Conservation (phyloP, 805 yeast species). For the Cyberlindnera japonica region DNA sequence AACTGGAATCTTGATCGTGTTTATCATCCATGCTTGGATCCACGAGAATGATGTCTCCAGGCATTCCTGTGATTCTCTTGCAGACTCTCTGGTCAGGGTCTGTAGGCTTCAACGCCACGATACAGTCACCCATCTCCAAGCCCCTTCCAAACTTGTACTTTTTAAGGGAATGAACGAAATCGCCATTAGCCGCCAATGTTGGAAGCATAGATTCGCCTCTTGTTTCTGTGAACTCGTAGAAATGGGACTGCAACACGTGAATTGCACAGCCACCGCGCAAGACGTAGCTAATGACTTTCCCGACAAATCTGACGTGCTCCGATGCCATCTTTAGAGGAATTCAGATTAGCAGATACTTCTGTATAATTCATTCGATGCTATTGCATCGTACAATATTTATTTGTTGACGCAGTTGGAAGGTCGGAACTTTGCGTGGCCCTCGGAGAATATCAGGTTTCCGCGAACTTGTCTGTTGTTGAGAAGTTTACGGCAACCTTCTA, state of each 20-base stretch:
- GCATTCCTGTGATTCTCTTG: slow-evolving; percentile 92
- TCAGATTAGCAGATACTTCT: background rate
- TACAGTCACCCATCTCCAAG: slow-evolving; percentile 77
- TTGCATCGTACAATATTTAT: background rate
- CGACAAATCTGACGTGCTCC: slow-evolving; percentile 22
- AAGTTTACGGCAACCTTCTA: too few species aligned
- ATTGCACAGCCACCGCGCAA: slow-evolving; percentile 54
- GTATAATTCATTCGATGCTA: background rate
- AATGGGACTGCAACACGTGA: slow-evolving; percentile 64
- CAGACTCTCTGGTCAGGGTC: slow-evolving; percentile 84
- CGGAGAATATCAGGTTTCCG: too few species aligned
- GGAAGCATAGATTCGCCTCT: slow-evolving; percentile 96
- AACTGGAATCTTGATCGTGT: slow-evolving; percentile 23
- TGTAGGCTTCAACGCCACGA: slow-evolving; percentile 87
- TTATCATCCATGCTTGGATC: slow-evolving; percentile 62
- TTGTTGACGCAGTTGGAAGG: background rate
- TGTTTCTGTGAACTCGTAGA: slow-evolving; percentile 76
- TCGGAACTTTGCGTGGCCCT: background rate
- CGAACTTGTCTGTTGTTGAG: too few species aligned
- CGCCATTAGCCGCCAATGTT: slow-evolving; percentile 68
- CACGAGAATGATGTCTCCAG: slow-evolving; percentile 78
- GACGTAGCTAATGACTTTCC: slow-evolving; percentile 25
- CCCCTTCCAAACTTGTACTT: slow-evolving; percentile 57
- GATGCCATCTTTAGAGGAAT: slow-evolving; percentile 1
- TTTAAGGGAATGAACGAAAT: slow-evolving; percentile 76